Percentiles rank a stretch among this genome's conserved stretches.
Conservation (phyloP, 2,329 filamentous ascomycete species). For the Pleoardoris graminearum region DNA sequence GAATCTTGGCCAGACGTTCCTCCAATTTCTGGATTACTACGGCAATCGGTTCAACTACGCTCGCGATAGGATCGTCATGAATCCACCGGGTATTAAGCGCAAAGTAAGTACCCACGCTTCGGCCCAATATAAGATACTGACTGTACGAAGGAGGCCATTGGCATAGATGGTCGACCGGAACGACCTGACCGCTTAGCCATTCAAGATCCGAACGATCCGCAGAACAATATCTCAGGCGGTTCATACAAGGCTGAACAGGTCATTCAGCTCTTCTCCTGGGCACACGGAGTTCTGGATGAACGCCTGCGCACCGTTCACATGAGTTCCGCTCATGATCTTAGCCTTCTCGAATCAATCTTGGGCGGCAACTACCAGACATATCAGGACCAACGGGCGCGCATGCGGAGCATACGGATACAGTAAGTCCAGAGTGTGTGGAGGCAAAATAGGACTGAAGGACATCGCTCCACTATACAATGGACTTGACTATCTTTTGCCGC, state of each 20-base stretch:
- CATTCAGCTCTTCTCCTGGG: conserved; percentile 66
- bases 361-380: conserved; percentile 81
- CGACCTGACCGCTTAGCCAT: conserved; percentile 71
- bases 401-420: conserved; percentile 47
- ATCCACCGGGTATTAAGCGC: conserved; percentile 70
- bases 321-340: conserved; percentile 40
- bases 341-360: conserved; percentile 72
- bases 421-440: conserved; percentile 25
- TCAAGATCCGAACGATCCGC: conserved; percentile 82
- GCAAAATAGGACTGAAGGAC: conserved; percentile 1
- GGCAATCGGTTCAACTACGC: conserved; percentile 77
- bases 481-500: neutral
- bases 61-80: conserved; percentile 71
- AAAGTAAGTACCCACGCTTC: conserved; percentile 62
- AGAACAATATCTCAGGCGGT: conserved; percentile 89
- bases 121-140: neutral
- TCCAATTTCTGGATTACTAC: conserved; percentile 89
- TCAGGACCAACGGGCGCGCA: conserved; percentile 66
- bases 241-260: conserved; percentile 72
- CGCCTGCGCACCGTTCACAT: conserved; percentile 54
- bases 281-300: conserved; percentile 44
- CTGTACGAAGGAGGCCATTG: conserved; percentile 17
- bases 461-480: conserved; percentile 2
- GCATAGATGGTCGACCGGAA: conserved; percentile 37
- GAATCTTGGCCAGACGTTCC: conserved; percentile 77